phyloP scores from a whole-genome alignment of 306 rosid genomes.

The Casuarina cunninghamiana region DNA sequence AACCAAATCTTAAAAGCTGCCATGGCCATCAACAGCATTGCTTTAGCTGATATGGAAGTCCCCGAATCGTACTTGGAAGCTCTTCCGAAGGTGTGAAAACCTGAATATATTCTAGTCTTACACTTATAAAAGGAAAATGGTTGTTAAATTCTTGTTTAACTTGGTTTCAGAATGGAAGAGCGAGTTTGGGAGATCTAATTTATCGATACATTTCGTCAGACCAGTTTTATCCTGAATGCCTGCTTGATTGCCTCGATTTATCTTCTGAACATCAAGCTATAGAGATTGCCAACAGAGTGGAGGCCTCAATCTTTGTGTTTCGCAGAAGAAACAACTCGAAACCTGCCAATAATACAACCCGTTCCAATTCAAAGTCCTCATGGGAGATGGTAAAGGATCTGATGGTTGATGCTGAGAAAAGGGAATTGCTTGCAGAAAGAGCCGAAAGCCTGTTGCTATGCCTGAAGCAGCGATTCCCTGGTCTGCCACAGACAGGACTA shows the following conservation, averaged over 20 bases:
- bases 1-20: conserved; percentile 89
- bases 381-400: conserved; percentile 98
- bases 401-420: conserved; percentile 84
- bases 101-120: neutral
- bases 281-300: conserved; percentile 79
- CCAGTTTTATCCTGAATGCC: conserved; percentile 81
- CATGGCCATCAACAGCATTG: conserved; percentile 77
- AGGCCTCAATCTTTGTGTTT: conserved; percentile 80
- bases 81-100: conserved; percentile 73
- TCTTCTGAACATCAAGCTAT: conserved; percentile 95
- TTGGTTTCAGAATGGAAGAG: conserved; percentile 78
- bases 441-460: conserved; percentile 81
- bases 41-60: conserved; percentile 82
- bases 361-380: conserved; percentile 69
- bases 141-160: conserved; percentile 12
- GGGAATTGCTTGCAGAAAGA: conserved; percentile 85
- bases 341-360: conserved; percentile 42
- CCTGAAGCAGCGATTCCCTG: conserved; percentile 86
- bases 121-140: neutral
- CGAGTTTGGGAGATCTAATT: conserved; percentile 84
- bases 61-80: conserved; percentile 84
- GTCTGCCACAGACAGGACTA: conserved; percentile 87
- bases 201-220: conserved; percentile 84
- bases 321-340: conserved; percentile 56
- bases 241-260: conserved; percentile 82